Evolutionary conservation across 805 yeast genomes (phyloP).

Genomic region (Myxozyma vanderwaltii): DNA sequence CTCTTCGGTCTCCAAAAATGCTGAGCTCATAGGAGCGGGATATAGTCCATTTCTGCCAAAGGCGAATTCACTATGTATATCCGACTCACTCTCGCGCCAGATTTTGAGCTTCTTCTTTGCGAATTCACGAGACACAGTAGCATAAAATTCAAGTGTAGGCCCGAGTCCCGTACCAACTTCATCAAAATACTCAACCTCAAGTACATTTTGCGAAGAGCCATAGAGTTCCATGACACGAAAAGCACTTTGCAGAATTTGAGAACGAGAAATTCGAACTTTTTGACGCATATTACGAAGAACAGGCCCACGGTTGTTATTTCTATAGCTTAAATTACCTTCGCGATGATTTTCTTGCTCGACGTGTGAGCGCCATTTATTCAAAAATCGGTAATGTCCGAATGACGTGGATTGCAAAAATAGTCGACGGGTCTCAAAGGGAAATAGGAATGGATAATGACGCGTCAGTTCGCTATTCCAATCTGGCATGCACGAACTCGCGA

Average conservation of each 20-base stretch:
- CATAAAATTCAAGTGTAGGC: slow-evolving; percentile 91
- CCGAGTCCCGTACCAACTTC: slow-evolving; percentile 98
- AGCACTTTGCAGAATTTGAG: slow-evolving; percentile 71
- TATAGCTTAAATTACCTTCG: slow-evolving; percentile 6
- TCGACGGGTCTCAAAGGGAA: slow-evolving; percentile 79
- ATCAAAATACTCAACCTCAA: slow-evolving; percentile 84
- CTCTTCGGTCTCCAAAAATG: slow-evolving; percentile 40
- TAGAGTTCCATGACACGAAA: slow-evolving; percentile 72
- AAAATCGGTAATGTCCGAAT: slow-evolving; percentile 82
- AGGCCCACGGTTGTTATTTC: slow-evolving; percentile 42
- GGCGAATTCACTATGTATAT: slow-evolving; percentile 44
- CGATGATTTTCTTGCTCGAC: neutral
- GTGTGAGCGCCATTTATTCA: slow-evolving; percentile 66
- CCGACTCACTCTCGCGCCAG: slow-evolving; percentile 60
- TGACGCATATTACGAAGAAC: slow-evolving; percentile 78
- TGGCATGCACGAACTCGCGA: slow-evolving; percentile 70
- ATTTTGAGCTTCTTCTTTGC: slow-evolving; percentile 56
- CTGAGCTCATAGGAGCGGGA: slow-evolving; percentile 59
- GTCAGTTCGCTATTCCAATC: slow-evolving; percentile 80
- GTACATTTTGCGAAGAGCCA: slow-evolving; percentile 74
- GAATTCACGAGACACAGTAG: slow-evolving; percentile 77
- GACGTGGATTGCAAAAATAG: slow-evolving; percentile 83
- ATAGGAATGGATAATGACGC: slow-evolving; percentile 72
- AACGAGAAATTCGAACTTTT: slow-evolving; percentile 76
- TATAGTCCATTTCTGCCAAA: slow-evolving; percentile 60